These are phyloP conservation scores for Saccharata proteae DNA, from an alignment of 2,329 filamentous ascomycete species.

Conservation along the genomic window DNA sequence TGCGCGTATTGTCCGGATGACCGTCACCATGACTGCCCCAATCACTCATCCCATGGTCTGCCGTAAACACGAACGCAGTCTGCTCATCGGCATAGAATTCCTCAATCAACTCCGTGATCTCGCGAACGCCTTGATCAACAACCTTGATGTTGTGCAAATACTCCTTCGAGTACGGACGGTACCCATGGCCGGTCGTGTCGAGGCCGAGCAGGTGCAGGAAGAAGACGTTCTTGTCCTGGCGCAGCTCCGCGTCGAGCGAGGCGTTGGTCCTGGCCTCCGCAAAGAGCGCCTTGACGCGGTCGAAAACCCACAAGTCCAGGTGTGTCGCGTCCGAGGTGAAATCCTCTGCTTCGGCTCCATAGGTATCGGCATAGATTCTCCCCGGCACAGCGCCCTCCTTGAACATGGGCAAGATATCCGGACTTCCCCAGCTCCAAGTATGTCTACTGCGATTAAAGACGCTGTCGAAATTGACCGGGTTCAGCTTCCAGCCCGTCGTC, in stretches of 20 bases:
- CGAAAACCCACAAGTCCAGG: slow-evolving; percentile 91
- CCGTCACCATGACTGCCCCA: slow-evolving; percentile 99
- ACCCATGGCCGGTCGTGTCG: slow-evolving; percentile 78
- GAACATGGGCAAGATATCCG: slow-evolving; percentile 97
- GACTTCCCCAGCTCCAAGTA: slow-evolving; percentile 98
- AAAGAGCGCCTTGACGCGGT: slow-evolving; percentile 81
- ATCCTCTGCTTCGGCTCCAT: slow-evolving; percentile 76
- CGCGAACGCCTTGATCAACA: slow-evolving; percentile 79
- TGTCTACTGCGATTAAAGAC: slow-evolving; percentile 95
- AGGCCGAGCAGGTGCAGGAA: slow-evolving; percentile 88
- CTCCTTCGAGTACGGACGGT: slow-evolving; percentile 86
- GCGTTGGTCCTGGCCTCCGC: slow-evolving; percentile 64
- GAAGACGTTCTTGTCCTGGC: slow-evolving; percentile 81
- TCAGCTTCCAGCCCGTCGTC: slow-evolving; percentile 95
- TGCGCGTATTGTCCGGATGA: slow-evolving; percentile 92
- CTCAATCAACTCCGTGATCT: slow-evolving; percentile 69
- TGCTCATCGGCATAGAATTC: slow-evolving; percentile 72
- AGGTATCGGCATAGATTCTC: slow-evolving; percentile 75
- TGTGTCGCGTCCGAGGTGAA: slow-evolving; percentile 71
- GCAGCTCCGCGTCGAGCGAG: slow-evolving; percentile 58
- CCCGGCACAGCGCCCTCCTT: slow-evolving; percentile 81
- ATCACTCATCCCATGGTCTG: slow-evolving; percentile 98
- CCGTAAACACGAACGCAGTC: slow-evolving; percentile 93
- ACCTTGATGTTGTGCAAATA: slow-evolving; percentile 91
- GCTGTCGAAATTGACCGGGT: slow-evolving; percentile 96